Evolutionary conservation across 208 protist genomes (phyloP).

Genomic region (Kentomonas sorsogonicus): DNA sequence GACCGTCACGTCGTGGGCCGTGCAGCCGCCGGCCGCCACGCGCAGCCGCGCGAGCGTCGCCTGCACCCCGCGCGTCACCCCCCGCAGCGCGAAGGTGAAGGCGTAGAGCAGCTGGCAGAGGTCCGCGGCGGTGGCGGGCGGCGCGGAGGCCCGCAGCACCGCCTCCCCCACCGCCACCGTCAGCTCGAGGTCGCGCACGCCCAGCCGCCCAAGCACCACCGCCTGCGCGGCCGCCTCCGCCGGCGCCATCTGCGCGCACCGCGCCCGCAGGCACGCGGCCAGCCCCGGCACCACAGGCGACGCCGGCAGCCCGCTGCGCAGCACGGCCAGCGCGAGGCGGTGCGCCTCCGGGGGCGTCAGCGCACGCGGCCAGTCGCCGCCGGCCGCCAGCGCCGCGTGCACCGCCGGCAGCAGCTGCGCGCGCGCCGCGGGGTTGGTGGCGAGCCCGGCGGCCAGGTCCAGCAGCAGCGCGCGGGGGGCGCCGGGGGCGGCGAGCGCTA

Average conservation of each 20-base stretch:
- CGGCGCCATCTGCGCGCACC: constrained; percentile 34
- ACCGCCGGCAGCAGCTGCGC: constrained; percentile 48
- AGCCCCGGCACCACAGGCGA: constrained; percentile 50
- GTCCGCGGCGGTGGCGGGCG: constrained; percentile 57
- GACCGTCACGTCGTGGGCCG: constrained; percentile 59
- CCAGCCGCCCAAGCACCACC: constrained; percentile 50
- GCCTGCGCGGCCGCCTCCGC: constrained; percentile 41
- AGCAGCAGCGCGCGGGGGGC: constrained; percentile 48
- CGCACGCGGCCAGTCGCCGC: constrained; percentile 36
- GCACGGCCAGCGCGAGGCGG: constrained; percentile 22
- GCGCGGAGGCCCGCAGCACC: not conserved
- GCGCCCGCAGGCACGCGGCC: constrained; percentile 41
- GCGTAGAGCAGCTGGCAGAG: constrained; percentile 69
- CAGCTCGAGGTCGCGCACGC: constrained; percentile 72
- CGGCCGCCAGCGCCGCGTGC: constrained; percentile 37
- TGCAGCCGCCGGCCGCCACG: constrained; percentile 42
- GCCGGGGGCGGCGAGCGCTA: constrained; percentile 26
- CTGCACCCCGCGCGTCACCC: constrained; percentile 77
- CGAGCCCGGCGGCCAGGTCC: constrained; percentile 47
- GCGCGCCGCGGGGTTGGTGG: constrained; percentile 32
- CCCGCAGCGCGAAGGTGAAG: constrained; percentile 76
- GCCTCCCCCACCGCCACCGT: constrained; percentile 16
- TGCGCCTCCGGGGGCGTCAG: constrained; percentile 43
- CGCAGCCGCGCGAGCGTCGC: constrained; percentile 72
- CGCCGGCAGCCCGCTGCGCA: constrained; percentile 30